Percentiles rank a stretch among this genome's conserved stretches.
phyloP scores from a whole-genome alignment of 2,329 filamentous ascomycete genomes.

The Chrysoporthe puriensis region DNA sequence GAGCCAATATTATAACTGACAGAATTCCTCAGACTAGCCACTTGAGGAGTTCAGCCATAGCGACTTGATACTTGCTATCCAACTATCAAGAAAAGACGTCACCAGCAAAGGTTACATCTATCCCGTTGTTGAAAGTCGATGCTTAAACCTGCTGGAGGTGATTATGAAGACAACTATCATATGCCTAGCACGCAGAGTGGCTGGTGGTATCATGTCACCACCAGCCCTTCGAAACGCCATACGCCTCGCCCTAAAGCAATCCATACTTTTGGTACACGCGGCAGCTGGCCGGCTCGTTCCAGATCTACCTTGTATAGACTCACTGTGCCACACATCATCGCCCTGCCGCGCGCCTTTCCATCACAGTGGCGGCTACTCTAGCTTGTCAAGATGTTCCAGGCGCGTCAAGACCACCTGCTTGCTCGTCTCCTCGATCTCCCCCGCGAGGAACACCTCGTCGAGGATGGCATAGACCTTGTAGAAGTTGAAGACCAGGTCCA shows the following conservation, averaged over 20 bases:
- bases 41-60: too few species aligned
- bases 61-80: too few species aligned
- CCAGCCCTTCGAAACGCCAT: conserved; percentile 21
- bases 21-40: too few species aligned
- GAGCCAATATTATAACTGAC: too few species aligned
- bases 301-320: conserved; percentile 1
- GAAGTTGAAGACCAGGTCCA: conserved; percentile 86
- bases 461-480: conserved; percentile 96
- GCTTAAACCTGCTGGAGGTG: not conserved
- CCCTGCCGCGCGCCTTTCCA: not conserved
- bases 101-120: too few species aligned
- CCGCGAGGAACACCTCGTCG: conserved; percentile 95
- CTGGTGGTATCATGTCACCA: not conserved
- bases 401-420: conserved; percentile 96
- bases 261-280: conserved; percentile 17
- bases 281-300: not conserved
- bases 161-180: not conserved
- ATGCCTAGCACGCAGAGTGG: not conserved
- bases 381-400: conserved; percentile 92
- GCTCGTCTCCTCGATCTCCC: conserved; percentile 98
- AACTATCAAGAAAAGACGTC: too few species aligned
- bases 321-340: not conserved
- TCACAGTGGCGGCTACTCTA: conserved; percentile 63
- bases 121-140: too few species aligned
- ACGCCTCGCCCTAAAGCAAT: conserved; percentile 26